Conservation (phyloP, 2,329 filamentous ascomycete genomes). For the Emmonsiellopsis sp. region DNA sequence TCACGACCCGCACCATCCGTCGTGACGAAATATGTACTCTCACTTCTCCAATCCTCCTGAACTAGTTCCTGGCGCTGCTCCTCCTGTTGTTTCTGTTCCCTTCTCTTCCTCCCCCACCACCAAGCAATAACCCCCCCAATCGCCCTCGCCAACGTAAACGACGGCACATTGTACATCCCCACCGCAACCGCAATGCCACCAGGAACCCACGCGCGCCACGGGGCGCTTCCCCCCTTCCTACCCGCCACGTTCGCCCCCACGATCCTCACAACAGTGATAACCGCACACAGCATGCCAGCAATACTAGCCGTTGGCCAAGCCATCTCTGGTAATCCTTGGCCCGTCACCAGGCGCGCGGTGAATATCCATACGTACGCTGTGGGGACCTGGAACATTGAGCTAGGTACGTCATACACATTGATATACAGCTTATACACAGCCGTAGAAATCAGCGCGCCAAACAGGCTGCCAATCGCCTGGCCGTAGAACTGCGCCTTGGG, state of each 20-base stretch:
- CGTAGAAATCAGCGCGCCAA: slow-evolving; percentile 77
- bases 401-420: slow-evolving; percentile 78
- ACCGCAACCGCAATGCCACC: slow-evolving; percentile 94
- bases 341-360: slow-evolving; percentile 85
- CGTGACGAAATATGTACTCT: too few species aligned
- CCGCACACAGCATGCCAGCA: slow-evolving; percentile 64
- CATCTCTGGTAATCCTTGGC: slow-evolving; percentile 75
- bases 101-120: slow-evolving; percentile 56
- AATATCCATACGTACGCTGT: slow-evolving; percentile 98
- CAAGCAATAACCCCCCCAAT: slow-evolving; percentile 68
- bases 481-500: slow-evolving; percentile 96
- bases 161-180: slow-evolving; percentile 96
- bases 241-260: slow-evolving; percentile 28
- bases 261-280: slow-evolving; percentile 63
- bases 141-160: slow-evolving; percentile 82
- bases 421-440: slow-evolving; percentile 86
- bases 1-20: neutral
- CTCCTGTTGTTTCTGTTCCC: neutral
- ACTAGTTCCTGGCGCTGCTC: neutral
- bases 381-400: slow-evolving; percentile 83
- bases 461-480: slow-evolving; percentile 80
- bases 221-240: slow-evolving; percentile 19
- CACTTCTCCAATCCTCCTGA: too few species aligned
- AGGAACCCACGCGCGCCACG: slow-evolving; percentile 69
- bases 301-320: slow-evolving; percentile 69